A percentile compares a stretch with the other conserved stretches of the same genome.
These are phyloP conservation scores for Venturia effusa DNA, from an alignment of 2,329 filamentous ascomycete genomes.

Conservation along the genomic window DNA sequence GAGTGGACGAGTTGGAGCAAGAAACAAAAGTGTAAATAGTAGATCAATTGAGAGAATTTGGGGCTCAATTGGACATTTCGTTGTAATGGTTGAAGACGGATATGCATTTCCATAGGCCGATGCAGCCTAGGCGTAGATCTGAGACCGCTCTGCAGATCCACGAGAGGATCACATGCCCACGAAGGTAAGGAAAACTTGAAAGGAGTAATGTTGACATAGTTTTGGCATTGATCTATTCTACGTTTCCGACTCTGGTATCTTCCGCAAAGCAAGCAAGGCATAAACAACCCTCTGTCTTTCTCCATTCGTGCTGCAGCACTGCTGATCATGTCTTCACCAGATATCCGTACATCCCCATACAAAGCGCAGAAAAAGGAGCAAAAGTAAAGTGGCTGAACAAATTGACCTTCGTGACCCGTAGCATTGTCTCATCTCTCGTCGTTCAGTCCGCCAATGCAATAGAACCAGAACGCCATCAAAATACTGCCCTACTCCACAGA, in stretches of 20 bases:
- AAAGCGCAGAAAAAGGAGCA: background rate
- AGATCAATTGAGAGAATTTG: background rate
- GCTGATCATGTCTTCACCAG: background rate
- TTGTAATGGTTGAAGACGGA: background rate
- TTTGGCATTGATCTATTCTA: background rate
- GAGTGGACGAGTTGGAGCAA: background rate
- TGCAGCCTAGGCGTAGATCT: background rate
- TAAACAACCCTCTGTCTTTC: background rate
- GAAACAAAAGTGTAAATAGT: background rate
- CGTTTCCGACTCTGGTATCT: background rate
- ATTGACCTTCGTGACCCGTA: background rate
- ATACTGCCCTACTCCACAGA: slow-evolving; percentile 1
- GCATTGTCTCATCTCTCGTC: background rate
- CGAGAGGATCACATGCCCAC: too few relatives aligned
- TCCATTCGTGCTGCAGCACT: background rate
- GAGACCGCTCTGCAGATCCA: background rate
- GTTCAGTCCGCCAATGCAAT: slow-evolving; percentile 4
- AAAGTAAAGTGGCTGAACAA: background rate
- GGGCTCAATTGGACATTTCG: background rate
- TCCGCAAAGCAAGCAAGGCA: background rate
- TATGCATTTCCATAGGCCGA: slow-evolving; percentile 3
- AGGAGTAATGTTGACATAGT: background rate
- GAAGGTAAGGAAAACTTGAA: too few relatives aligned
- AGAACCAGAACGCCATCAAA: slow-evolving; percentile 11
- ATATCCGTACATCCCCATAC: background rate